These are phyloP conservation scores for Cunninghamia lanceolata DNA, from an alignment of 75 land plant species.

Conservation along the genomic window DNA sequence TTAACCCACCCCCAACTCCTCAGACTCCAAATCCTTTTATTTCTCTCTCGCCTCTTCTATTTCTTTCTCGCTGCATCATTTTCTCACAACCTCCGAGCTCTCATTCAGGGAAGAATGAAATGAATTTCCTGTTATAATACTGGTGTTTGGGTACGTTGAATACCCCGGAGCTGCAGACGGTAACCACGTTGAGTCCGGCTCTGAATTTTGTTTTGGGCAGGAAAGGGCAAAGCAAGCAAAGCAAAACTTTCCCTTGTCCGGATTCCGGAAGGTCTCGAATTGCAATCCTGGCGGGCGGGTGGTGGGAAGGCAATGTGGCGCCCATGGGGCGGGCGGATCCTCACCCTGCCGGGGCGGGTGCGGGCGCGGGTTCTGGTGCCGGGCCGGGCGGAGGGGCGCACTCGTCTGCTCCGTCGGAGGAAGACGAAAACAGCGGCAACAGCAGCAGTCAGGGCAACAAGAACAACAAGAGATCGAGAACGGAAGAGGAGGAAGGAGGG, in stretches of 20 bases:
- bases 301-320: neutral
- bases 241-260: too few relatives aligned
- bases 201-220: too few relatives aligned
- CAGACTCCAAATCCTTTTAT: neutral
- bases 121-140: too few relatives aligned
- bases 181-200: too few relatives aligned
- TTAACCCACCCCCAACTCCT: neutral
- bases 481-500: neutral
- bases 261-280: neutral
- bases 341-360: neutral
- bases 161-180: too few relatives aligned
- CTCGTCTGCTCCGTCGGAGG: neutral
- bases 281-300: conserved; percentile 2
- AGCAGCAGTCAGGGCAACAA: neutral
- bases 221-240: too few relatives aligned
- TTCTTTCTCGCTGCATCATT: too few relatives aligned
- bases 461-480: conserved; percentile 7
- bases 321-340: neutral
- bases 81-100: too few relatives aligned
- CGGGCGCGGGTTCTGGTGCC: too few relatives aligned
- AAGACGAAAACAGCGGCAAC: neutral
- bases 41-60: neutral
- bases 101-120: too few relatives aligned
- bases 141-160: too few relatives aligned
- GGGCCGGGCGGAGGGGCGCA: neutral